Conservation (phyloP, 2,329 filamentous ascomycete species). For the Didymella exigua region DNA sequence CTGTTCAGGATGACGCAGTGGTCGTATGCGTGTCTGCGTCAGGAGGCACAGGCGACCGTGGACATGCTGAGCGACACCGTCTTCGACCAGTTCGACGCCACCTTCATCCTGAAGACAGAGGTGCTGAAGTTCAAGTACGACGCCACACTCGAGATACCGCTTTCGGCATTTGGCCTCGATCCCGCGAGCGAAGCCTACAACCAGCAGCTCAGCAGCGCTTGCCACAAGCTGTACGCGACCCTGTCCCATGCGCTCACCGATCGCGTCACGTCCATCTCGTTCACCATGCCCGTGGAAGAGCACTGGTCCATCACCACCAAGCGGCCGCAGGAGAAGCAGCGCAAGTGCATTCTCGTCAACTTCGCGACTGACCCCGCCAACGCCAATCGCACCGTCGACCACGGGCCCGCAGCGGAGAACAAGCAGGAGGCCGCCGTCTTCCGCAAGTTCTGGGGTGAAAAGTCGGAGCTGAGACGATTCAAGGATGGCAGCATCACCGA, state of each 20-base stretch:
- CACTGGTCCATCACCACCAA: slow-evolving; percentile 46
- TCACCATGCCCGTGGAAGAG: slow-evolving; percentile 35
- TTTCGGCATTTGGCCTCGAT: slow-evolving; percentile 39
- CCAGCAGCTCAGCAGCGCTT: slow-evolving; percentile 47
- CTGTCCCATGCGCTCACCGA: slow-evolving; percentile 76
- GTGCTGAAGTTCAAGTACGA: slow-evolving; percentile 62
- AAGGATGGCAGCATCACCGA: slow-evolving; percentile 94
- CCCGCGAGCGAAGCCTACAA: slow-evolving; percentile 32
- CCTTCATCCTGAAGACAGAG: slow-evolving; percentile 73
- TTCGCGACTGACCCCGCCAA: slow-evolving; percentile 75
- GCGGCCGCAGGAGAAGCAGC: slow-evolving; percentile 28
- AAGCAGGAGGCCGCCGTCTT: slow-evolving; percentile 82
- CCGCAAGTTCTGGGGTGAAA: slow-evolving; percentile 92
- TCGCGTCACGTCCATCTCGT: slow-evolving; percentile 68
- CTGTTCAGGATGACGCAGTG: slow-evolving; percentile 89
- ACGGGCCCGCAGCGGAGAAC: slow-evolving; percentile 84
- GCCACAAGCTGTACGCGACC: slow-evolving; percentile 65
- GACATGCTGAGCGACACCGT: slow-evolving; percentile 74
- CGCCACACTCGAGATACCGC: slow-evolving; percentile 52
- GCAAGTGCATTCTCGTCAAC: slow-evolving; percentile 63
- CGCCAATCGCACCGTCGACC: slow-evolving; percentile 78
- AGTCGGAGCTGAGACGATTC: slow-evolving; percentile 90
- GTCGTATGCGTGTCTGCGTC: slow-evolving; percentile 76
- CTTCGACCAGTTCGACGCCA: slow-evolving; percentile 80
- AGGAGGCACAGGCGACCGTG: slow-evolving; percentile 76